Base-by-base conservation (phyloP, 2,329 filamentous ascomycete genomes). In the Nothomitra cinnamomea region DNA sequence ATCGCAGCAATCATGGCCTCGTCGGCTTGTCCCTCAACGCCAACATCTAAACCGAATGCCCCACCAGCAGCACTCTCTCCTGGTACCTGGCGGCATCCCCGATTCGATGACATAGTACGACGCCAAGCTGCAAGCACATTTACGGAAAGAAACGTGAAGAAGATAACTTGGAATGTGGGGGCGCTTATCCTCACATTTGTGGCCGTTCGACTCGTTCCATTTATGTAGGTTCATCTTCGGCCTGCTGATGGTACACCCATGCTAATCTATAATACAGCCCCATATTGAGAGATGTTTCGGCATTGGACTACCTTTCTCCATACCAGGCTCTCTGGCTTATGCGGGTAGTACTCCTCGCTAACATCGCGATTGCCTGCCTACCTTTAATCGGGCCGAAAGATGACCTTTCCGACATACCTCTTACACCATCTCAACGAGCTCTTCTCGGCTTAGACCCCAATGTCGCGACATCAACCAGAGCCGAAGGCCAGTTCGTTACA, bases 61-160 rank as follows among this genome's bases (percentile, higher is more conserved):
- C 52, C 59, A 47, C 62, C 61, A 52, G 45, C 59, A 50, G 63
- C 63, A 7, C 65, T 65, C 17, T 70, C 69, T 6, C 70, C 86
- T 5, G 89, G 90, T 54, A 87, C 82, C 64, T 98, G 92, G 90
- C 79, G 82, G 63, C 92, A 98, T 66, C 92, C 92, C 35, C 81
- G 83, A 58, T 76, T 95, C 58, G 77, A 87, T 62, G 90, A 96
- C 68, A 94, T 98, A 64, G 80, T 85, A 15, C 77, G 78, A 57
- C 81, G 92, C 52, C 85, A 88, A 64, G 82, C 86, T 65, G 82
- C 82, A 19, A 80, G 81, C 13, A 85, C 76, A 49, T 95, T 96
- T 65, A 80, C 82, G 54, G 81, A 89, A 60, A 78, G 78, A 64
- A 90, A 95, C 59, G 69, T 92, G 50, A 77, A 74, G 56, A 77